These are phyloP conservation scores for Neckera pumila DNA, from an alignment of 225 moss, liverwort and hornwort species.

Conservation along the genomic window DNA sequence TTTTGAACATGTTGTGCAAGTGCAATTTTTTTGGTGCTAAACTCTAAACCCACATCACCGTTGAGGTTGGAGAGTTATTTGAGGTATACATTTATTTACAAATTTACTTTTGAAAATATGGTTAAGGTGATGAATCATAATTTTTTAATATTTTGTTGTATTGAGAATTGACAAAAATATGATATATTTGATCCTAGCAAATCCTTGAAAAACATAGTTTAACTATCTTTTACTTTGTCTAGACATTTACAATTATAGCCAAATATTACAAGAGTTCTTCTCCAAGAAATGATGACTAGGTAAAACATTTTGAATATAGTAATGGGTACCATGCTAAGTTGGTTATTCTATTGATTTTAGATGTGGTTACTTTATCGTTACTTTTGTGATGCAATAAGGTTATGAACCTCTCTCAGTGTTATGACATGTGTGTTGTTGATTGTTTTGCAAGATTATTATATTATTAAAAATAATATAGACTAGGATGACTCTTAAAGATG, in stretches of 20 bases:
- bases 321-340: too few relatives aligned
- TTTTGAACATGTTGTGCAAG: background rate
- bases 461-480: too few relatives aligned
- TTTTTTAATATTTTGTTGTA: background rate
- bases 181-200: background rate
- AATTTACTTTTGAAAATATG: background rate
- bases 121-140: background rate
- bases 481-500: too few relatives aligned
- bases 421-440: too few relatives aligned
- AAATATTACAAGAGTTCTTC: background rate
- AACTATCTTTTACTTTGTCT: background rate
- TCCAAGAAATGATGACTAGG: background rate
- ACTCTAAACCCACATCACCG: background rate
- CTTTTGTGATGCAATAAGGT: too few relatives aligned
- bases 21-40: background rate
- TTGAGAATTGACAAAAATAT: background rate
- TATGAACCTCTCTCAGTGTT: too few relatives aligned
- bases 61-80: background rate
- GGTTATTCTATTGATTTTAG: too few relatives aligned
- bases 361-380: too few relatives aligned
- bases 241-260: accelerated
- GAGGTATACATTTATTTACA: background rate
- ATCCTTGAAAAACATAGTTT: background rate
- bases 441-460: too few relatives aligned
- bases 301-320: background rate